Conservation (phyloP, 495 filamentous ascomycete species). For the Xylaria palmicola region DNA sequence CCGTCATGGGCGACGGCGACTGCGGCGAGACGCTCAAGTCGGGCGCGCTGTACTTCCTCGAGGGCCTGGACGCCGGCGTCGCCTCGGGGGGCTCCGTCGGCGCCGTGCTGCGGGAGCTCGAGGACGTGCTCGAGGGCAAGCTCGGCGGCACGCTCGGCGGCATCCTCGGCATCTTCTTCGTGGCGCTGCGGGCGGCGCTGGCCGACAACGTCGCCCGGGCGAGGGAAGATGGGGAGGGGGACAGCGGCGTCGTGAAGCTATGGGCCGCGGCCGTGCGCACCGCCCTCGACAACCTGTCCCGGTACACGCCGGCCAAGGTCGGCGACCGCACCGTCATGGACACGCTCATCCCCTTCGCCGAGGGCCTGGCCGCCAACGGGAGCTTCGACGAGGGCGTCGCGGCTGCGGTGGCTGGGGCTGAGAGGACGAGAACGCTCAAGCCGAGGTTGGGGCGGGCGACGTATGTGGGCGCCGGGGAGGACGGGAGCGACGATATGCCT, state of each 20-base stretch:
- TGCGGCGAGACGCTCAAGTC: slow-evolving; percentile 61
- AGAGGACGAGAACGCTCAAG: slow-evolving; percentile 53
- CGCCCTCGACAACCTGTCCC: slow-evolving; percentile 44
- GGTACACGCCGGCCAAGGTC: slow-evolving; percentile 49
- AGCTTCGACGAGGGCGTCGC: slow-evolving; percentile 51
- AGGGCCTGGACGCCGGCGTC: slow-evolving; percentile 36
- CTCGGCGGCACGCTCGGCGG: slow-evolving; percentile 62
- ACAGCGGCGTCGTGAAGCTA: slow-evolving; percentile 29
- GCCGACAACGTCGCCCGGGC: slow-evolving; percentile 38
- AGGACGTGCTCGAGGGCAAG: slow-evolving; percentile 56
- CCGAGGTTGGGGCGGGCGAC: slow-evolving; percentile 58
- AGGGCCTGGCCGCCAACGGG: slow-evolving; percentile 41
- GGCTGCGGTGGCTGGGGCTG: slow-evolving; percentile 53
- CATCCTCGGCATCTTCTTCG: slow-evolving; percentile 60
- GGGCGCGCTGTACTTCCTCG: slow-evolving; percentile 41
- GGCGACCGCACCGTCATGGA: slow-evolving; percentile 58
- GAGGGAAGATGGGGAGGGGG: slow-evolving; percentile 25
- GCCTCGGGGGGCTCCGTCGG: slow-evolving; percentile 49
- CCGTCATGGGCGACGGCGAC: slow-evolving; percentile 65
- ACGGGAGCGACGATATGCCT: slow-evolving; percentile 43
- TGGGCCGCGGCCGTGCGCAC: slow-evolving; percentile 40
- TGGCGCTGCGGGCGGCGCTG: slow-evolving; percentile 51
- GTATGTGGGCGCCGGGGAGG: slow-evolving; percentile 52
- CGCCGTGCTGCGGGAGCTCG: slow-evolving; percentile 51
- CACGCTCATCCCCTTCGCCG: slow-evolving; percentile 57